phyloP scores from a whole-genome alignment of 2,329 filamentous ascomycete genomes.

The Fusarium lyarnte region DNA sequence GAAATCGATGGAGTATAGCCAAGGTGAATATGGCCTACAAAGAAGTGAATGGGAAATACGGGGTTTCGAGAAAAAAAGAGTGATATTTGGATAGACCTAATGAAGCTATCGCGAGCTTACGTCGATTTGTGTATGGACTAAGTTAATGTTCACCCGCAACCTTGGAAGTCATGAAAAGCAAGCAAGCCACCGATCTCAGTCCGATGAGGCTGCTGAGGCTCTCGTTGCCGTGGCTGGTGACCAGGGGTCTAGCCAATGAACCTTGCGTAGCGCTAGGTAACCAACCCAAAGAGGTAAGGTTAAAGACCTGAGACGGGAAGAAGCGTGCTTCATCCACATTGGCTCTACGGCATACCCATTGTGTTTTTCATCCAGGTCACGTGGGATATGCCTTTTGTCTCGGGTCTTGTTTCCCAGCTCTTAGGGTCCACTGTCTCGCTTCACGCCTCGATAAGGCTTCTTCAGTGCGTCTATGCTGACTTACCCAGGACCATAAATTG shows the following conservation, averaged over 20 bases:
- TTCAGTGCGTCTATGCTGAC: not conserved
- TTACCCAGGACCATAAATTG: not conserved
- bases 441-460: not conserved
- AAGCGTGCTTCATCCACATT: conserved; percentile 27
- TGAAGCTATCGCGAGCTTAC: conserved; percentile 27
- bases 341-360: not conserved
- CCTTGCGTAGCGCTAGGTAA: not conserved
- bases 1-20: not conserved
- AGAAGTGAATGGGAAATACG: not conserved
- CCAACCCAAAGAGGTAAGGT: conserved; percentile 14
- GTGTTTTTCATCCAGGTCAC: conserved; percentile 1
- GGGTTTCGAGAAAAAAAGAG: not conserved
- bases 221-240: conserved; percentile 38
- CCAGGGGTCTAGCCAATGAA: conserved; percentile 22
- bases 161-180: conserved; percentile 19
- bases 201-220: conserved; percentile 41
- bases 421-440: not conserved
- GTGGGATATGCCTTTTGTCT: not conserved
- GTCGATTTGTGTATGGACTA: conserved; percentile 22
- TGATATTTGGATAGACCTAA: not conserved
- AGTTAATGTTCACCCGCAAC: conserved; percentile 20
- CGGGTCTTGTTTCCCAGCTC: not conserved
- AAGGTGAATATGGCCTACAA: not conserved
- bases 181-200: conserved; percentile 34
- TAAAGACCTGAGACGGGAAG: conserved; percentile 12